These are phyloP conservation scores for Magnaporthiopsis poae DNA, from an alignment of 2,329 filamentous ascomycete genomes.

Conservation along the genomic window DNA sequence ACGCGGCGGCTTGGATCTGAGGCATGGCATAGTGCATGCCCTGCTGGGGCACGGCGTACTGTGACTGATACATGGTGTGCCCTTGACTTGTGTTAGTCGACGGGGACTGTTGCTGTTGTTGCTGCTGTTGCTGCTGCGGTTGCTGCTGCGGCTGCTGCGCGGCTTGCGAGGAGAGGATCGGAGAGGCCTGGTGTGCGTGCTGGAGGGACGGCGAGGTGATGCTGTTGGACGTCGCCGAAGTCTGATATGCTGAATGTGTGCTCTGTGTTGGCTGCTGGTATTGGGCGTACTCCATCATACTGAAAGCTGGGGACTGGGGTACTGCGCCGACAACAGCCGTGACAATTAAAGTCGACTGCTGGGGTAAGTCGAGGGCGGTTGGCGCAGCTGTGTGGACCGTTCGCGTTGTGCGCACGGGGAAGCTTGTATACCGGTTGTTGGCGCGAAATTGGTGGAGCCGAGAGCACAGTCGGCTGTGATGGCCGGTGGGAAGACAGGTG, in stretches of 20 bases:
- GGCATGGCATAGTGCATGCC: conserved; percentile 77
- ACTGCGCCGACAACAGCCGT: not conserved
- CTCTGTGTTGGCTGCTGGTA: conserved; percentile 62
- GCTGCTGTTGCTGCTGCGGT: conserved; percentile 40
- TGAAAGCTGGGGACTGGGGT: not conserved
- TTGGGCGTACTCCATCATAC: conserved; percentile 66
- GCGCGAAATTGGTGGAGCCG: not conserved
- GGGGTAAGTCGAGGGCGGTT: not conserved
- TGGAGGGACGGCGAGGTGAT: conserved; percentile 67
- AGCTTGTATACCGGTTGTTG: conserved; percentile 1
- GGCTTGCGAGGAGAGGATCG: conserved; percentile 66
- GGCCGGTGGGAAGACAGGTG: not conserved
- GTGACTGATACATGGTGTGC: conserved; percentile 71
- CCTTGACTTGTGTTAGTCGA: conserved; percentile 48
- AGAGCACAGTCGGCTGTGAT: conserved; percentile 1
- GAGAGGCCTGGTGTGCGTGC: conserved; percentile 63
- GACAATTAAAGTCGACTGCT: not conserved
- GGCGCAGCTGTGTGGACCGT: not conserved
- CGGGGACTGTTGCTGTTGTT: conserved; percentile 56
- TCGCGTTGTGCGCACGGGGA: conserved; percentile 1
- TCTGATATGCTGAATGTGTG: conserved; percentile 55
- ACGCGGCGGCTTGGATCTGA: conserved; percentile 78
- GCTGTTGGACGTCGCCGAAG: conserved; percentile 42
- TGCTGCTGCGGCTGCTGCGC: conserved; percentile 31
- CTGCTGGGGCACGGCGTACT: conserved; percentile 63